Base-by-base conservation (phyloP, 2,329 filamentous ascomycete species). In the Myriosclerotinia scirpicola region DNA sequence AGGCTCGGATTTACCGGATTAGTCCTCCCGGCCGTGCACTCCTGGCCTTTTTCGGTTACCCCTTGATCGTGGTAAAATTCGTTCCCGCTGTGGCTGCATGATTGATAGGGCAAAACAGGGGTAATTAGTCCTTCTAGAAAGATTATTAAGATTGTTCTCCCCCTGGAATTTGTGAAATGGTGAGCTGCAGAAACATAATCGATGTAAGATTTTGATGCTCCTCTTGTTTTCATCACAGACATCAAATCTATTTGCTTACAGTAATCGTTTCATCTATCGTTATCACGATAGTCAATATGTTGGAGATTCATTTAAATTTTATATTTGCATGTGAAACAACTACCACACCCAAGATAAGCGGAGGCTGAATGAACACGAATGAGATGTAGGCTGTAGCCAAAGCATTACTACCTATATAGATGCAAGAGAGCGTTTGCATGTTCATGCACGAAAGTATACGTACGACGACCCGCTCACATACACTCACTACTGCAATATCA, bases 1-100 rank as follows among this genome's bases (percentile, higher is more conserved):
- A 64, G 61, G 61, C 61, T 64, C 61, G 61, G 61, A 58, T 56
- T 56, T 64, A 48, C 61, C 61, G 6, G 17, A 46, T 48, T 64
- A 26, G 52, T 58, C 40, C 22, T 64, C 34, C 63, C 63, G 63
- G 42, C 17, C 34, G 42, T 65, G 54, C 42, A 42, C 17, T 56
- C 30, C 53, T 52, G 22, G 34, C 30, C 36, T 4, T 40, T 8
- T 61, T 61, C 17, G 36, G 40, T 14, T 42, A 36, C 17, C 40
- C 52, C 52, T 30, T 52, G 58, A 38, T 60, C 44, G 20, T 56
- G 34, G 42, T 36, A 20, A 36, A 38, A 26, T 48, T 64, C 62
- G 42, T 34, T 59, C 42, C 53, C 62, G 62, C 53, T 52, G 54
- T 15, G 20, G 44, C 58, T 22, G 58, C 44, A 60, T 26, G 34